A percentile compares a stretch with the other conserved stretches of the same genome.
Conservation (phyloP, 768 basidiomycete genomes). For the Trametes meyenii region DNA sequence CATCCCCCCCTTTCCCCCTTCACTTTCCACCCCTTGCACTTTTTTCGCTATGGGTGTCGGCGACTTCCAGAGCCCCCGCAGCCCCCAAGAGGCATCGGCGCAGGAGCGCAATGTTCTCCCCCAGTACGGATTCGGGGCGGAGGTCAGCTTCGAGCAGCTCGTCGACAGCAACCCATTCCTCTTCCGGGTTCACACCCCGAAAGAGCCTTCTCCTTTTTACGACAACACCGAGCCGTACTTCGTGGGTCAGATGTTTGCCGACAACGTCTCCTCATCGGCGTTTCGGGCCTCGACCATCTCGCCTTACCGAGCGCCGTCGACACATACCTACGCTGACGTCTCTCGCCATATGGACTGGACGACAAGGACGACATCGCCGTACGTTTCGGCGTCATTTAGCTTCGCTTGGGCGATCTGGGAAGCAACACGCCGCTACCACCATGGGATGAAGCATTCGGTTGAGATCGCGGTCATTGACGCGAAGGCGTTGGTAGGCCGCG, state of each 20-base stretch:
- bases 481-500: slow-evolving; percentile 53
- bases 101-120: slow-evolving; percentile 47
- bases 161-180: slow-evolving; percentile 70
- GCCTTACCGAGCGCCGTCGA: slow-evolving; percentile 32
- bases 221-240: slow-evolving; percentile 66
- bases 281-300: slow-evolving; percentile 33
- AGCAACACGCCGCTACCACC: slow-evolving; percentile 72
- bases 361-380: slow-evolving; percentile 68
- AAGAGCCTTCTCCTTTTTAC: slow-evolving; percentile 52
- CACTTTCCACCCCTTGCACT: background rate
- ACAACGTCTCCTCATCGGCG: slow-evolving; percentile 30
- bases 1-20: slow-evolving; percentile 1
- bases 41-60: slow-evolving; percentile 15
- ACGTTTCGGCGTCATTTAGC: slow-evolving; percentile 77
- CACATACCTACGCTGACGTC: slow-evolving; percentile 60
- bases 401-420: slow-evolving; percentile 86
- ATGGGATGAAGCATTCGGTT: slow-evolving; percentile 72
- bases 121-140: slow-evolving; percentile 72
- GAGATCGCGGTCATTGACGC: slow-evolving; percentile 83
- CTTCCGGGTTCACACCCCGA: slow-evolving; percentile 81
- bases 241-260: slow-evolving; percentile 66
- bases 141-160: slow-evolving; percentile 63
- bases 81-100: slow-evolving; percentile 8
- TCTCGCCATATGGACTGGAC: slow-evolving; percentile 78
- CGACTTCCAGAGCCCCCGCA: slow-evolving; percentile 11